Evolutionary conservation across 2,329 filamentous ascomycete species (phyloP).

Genomic region (Colletotrichum sp.): DNA sequence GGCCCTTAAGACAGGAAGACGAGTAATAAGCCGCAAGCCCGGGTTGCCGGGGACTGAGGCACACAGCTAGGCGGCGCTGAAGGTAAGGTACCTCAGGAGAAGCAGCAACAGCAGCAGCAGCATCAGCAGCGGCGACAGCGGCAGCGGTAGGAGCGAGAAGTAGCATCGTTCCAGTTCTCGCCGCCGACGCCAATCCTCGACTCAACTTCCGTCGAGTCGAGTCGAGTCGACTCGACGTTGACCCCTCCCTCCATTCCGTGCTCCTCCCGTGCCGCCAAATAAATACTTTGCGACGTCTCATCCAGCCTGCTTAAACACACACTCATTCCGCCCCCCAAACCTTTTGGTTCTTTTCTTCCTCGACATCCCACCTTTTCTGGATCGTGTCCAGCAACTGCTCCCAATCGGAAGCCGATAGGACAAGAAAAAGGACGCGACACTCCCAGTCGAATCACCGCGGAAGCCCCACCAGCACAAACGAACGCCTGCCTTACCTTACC

Average conservation of each 20-base stretch:
- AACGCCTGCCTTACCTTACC: neutral
- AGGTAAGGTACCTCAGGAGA: neutral
- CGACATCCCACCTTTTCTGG: neutral
- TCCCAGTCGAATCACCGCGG: neutral
- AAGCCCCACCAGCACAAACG: slow-evolving; percentile 5
- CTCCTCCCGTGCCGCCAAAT: neutral
- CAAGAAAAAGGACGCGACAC: neutral
- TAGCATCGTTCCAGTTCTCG: neutral
- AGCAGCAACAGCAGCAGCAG: neutral
- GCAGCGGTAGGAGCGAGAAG: neutral
- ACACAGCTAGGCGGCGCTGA: neutral
- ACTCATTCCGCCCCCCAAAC: neutral
- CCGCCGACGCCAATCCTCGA: neutral
- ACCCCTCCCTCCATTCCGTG: neutral
- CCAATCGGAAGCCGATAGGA: neutral
- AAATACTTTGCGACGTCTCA: slow-evolving; percentile 17
- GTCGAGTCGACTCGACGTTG: neutral
- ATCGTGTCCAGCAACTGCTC: neutral
- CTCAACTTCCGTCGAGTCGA: neutral
- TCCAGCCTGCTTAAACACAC: slow-evolving; percentile 10
- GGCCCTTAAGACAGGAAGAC: neutral
- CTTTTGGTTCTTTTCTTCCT: neutral
- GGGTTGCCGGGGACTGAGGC: neutral
- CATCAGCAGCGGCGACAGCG: neutral
- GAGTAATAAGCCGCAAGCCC: neutral